Percentiles rank a stretch among this genome's conserved stretches.
These are phyloP conservation scores for Coemansia sp. DNA, from an alignment of 371 early-diverging fungal species.

Conservation along the genomic window DNA sequence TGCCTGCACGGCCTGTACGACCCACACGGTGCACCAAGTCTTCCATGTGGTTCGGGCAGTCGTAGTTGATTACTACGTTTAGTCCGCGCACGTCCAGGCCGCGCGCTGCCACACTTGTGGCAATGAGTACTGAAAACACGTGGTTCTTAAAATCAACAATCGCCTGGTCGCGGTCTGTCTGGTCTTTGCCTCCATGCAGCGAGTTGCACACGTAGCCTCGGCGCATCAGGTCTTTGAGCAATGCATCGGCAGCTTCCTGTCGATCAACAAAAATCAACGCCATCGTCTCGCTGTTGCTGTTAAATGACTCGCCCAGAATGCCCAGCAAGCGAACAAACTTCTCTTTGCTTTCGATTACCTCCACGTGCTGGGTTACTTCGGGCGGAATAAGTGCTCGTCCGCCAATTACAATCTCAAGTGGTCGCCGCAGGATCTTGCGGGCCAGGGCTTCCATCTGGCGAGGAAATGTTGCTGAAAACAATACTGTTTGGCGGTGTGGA, in stretches of 20 bases:
- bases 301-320: constrained; percentile 80
- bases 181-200: constrained; percentile 97
- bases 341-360: constrained; percentile 77
- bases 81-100: constrained; percentile 98
- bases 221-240: constrained; percentile 79
- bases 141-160: constrained; percentile 92
- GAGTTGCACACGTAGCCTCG: constrained; percentile 91
- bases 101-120: constrained; percentile 99
- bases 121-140: constrained; percentile 85
- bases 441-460: constrained; percentile 97
- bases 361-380: constrained; percentile 88
- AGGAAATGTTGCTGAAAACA: constrained; percentile 97
- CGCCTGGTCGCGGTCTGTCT: constrained; percentile 91
- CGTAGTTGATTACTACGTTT: constrained; percentile 96
- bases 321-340: constrained; percentile 87
- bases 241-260: constrained; percentile 91
- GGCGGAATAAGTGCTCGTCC: constrained; percentile 85
- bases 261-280: constrained; percentile 93
- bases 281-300: constrained; percentile 62
- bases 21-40: constrained; percentile 99
- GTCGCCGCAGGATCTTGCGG: constrained; percentile 83
- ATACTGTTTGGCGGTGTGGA: constrained; percentile 87
- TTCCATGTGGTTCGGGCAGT: constrained; percentile 98
- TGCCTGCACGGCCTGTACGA: constrained; percentile 97
- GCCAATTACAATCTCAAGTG: constrained; percentile 94